Evolutionary conservation across 2,329 filamentous ascomycete genomes (phyloP).

Genomic region (Epichloe gansuensis): DNA sequence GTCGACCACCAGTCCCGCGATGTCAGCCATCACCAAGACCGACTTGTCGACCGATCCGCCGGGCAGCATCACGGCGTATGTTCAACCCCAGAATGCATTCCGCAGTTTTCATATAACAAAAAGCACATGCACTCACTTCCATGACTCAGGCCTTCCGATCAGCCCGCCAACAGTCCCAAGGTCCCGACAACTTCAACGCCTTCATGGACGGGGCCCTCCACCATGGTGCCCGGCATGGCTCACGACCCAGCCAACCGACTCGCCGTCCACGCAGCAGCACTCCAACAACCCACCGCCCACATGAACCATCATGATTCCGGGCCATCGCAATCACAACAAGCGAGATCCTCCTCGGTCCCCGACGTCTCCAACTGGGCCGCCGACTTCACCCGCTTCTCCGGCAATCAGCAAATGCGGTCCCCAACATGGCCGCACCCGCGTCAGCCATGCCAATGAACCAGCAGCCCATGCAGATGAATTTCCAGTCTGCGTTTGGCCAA

Average conservation of each 20-base stretch:
- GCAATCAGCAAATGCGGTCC: conserved; percentile 13
- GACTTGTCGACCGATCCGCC: conserved; percentile 20
- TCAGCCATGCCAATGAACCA: conserved; percentile 15
- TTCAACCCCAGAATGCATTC: not conserved
- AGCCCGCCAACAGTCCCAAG: conserved; percentile 15
- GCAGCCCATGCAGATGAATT: conserved; percentile 12
- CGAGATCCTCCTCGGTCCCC: conserved; percentile 13
- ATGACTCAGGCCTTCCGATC: conserved; percentile 23
- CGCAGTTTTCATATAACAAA: no score
- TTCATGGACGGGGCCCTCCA: conserved; percentile 22
- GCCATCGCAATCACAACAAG: conserved; percentile 15
- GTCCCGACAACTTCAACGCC: conserved; percentile 21
- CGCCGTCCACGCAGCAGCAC: conserved; percentile 22
- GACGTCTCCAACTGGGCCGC: conserved; percentile 23
- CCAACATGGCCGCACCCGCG: conserved; percentile 6
- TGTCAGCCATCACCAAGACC: conserved; percentile 29
- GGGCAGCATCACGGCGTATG: conserved; percentile 20
- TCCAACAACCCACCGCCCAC: conserved; percentile 7
- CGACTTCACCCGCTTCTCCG: conserved; percentile 23
- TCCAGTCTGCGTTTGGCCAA: conserved; percentile 20
- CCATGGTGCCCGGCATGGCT: conserved; percentile 16
- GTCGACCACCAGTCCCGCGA: conserved; percentile 30
- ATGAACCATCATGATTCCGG: conserved; percentile 4
- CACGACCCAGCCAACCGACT: conserved; percentile 23
- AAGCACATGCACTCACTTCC: conserved; percentile 1